Base-by-base conservation (phyloP, 1,284 basidiomycete species). In the Microbotryum lychnidis-dioicae region DNA sequence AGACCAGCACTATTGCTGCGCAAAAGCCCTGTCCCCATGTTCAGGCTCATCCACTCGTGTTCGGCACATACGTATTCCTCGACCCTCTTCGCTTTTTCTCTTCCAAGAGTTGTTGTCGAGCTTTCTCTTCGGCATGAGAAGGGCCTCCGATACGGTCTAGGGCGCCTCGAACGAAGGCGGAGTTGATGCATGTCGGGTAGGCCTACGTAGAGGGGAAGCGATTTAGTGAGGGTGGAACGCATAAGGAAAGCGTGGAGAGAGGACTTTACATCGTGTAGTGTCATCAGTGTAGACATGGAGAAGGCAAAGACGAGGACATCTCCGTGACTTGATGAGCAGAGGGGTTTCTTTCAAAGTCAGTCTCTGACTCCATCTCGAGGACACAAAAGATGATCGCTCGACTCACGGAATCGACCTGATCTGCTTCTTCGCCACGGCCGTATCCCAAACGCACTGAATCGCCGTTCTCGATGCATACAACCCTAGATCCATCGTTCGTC, bases 401-500 rank as follows among this genome's bases (percentile, higher is more conserved):
- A 21, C 57, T 25, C 44, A 58, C 57, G 31, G 12, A 20, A 58
- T 33, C 12, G 51, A 52, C 50, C 29, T 25, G 14, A 52, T 50
- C 45, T 31, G 47, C 14, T 31, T 31, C 9, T 45, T 14, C 16
- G 29, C 23, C 7, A 58, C 57, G 44, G 31, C 29, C 7, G 52
- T 44, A 42, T 59, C 52, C 58, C 58, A 59, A 16, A 29, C 44
- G 31, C 51, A 54, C 31, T 54, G 51, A 21, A 59, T 10, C 8
- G 58, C 58, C 23, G 49, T 50, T 7, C 58, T 54, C 2, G 47
- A 25, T 3, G 51, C 31, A 45, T 59, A 59, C 21, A 54, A 12
- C 2, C 42, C 58, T 7, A 59, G 23, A 44, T 59, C 58, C 14
- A 45, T 50, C 7, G 45, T 27, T 14, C 58, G 58, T 21, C 8